phyloP scores from a whole-genome alignment of 192 early-diverging fungal genomes.

The Obelidium mucronatum region DNA sequence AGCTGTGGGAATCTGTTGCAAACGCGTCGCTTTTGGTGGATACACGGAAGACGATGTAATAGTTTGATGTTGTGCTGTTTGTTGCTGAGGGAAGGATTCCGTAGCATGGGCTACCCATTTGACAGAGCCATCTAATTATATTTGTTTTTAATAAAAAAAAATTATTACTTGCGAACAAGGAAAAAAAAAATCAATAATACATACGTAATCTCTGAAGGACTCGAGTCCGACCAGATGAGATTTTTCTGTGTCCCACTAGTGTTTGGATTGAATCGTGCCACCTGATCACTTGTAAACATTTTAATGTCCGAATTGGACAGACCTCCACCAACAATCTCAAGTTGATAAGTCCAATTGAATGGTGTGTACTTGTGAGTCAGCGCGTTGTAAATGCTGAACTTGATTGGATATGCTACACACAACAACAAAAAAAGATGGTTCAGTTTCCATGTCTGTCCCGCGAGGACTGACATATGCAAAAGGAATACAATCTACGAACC shows the following conservation, averaged over 20 bases:
- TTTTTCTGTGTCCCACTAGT: not conserved
- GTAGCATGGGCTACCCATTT: slow-evolving; percentile 16
- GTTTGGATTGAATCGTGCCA: slow-evolving; percentile 4
- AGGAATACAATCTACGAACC: too few relatives aligned
- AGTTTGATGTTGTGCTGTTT: not conserved
- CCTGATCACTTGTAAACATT: not conserved
- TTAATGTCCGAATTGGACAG: not conserved
- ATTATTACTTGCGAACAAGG: not conserved
- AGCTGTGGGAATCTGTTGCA: not conserved
- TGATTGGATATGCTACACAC: not conserved
- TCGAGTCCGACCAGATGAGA: slow-evolving; percentile 20
- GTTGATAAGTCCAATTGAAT: not conserved
- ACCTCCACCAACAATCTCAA: slow-evolving; percentile 9
- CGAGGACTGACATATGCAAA: too few relatives aligned
- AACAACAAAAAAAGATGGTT: too few relatives aligned
- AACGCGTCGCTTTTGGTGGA: not conserved
- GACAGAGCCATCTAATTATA: slow-evolving; percentile 22
- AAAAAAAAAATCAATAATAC: too few relatives aligned
- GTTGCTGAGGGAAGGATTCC: slow-evolving; percentile 1
- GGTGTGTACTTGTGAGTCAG: not conserved
- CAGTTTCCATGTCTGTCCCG: too few relatives aligned
- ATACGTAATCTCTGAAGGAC: not conserved
- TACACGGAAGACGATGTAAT: slow-evolving; percentile 15
- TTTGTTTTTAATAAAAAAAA: not conserved
- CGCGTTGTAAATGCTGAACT: slow-evolving; percentile 13